Base-by-base conservation (phyloP, 2,329 filamentous ascomycete species). In the Grosmannia penicillata region DNA sequence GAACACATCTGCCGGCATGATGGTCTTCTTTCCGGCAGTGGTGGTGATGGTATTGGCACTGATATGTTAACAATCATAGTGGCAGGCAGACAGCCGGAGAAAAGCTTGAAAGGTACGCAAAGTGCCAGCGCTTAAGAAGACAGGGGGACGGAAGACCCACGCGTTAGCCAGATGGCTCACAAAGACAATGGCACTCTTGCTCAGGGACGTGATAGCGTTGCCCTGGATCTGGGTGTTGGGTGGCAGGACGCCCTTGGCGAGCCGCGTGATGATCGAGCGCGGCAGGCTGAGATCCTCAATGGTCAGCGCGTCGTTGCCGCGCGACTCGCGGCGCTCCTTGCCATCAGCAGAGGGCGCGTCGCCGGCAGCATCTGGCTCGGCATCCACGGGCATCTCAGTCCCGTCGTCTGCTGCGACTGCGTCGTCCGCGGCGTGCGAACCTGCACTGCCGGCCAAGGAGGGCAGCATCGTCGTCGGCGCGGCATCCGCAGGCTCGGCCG, bases 171-270 rank as follows among this genome's bases (percentile, higher is more conserved):
- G 63, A 55, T 87, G 83, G 59, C 75, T 89, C 49, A 91, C 79
- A 52, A 91, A 91, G 1, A 91, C 77, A 1, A 81, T 87, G 8
- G 83, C 79, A 56, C 80, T 82, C 60, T 87, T 87, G 47, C 74
- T 80, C 62, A 91, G 70, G 9, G 82, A 83, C 37, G 84, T 60
- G 39, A 87, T 72, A 30, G 83, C 83, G 60, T 86, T 85, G 51
- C 78, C 82, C 55, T 89, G 82, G 35, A 89, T 82, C 57, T 85
- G 80, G 6, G 82, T 87, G 53, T 86, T 86, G 6, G 81, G 68
- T 1, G 83, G 82, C 6, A 91, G 63, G 6, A 84, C 81, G 29
- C 81, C 79, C 60, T 89, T 89, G 29, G 82, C 80, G 25, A 91
- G 67, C 38, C 82, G 70, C 38, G 80, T 81, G 47, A 89, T 78